phyloP scores from a whole-genome alignment of 2,329 filamentous ascomycete genomes.

The Talaromyces sp. region DNA sequence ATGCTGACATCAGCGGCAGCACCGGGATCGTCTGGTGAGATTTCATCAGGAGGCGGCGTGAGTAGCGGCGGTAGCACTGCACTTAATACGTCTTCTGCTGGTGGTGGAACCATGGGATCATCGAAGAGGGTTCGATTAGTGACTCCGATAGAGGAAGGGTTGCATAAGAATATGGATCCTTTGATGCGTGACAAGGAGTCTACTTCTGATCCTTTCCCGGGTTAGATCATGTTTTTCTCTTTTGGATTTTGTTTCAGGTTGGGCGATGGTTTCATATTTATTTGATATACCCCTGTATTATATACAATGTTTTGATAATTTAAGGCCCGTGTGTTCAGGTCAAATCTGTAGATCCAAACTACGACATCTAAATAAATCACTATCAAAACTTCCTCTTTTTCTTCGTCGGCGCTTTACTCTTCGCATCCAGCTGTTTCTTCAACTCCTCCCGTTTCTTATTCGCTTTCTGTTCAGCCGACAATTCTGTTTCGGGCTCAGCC shows the following conservation, averaged over 20 bases:
- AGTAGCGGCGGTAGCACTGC: conserved; percentile 23
- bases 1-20: conserved; percentile 36
- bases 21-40: conserved; percentile 16
- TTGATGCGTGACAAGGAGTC: conserved; percentile 21
- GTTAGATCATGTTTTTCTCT: neutral
- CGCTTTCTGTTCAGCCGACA: conserved; percentile 53
- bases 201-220: conserved; percentile 18
- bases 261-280: conserved; percentile 12
- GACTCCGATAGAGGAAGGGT: conserved; percentile 42
- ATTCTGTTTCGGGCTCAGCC: conserved; percentile 23
- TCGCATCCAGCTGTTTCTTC: conserved; percentile 50
- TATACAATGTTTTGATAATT: conserved; percentile 11
- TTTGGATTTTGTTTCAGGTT: neutral
- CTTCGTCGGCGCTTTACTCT: conserved; percentile 52
- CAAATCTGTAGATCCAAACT: neutral
- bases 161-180: conserved; percentile 24
- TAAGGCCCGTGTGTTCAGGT: neutral
- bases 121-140: conserved; percentile 46
- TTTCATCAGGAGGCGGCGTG: conserved; percentile 22
- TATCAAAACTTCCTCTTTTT: conserved; percentile 58
- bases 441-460: conserved; percentile 55
- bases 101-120: conserved; percentile 35
- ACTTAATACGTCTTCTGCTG: conserved; percentile 22
- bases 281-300: conserved; percentile 19
- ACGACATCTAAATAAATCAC: neutral